phyloP scores from a whole-genome alignment of 2,329 filamentous ascomycete genomes.

The Orbilia oligospora region DNA sequence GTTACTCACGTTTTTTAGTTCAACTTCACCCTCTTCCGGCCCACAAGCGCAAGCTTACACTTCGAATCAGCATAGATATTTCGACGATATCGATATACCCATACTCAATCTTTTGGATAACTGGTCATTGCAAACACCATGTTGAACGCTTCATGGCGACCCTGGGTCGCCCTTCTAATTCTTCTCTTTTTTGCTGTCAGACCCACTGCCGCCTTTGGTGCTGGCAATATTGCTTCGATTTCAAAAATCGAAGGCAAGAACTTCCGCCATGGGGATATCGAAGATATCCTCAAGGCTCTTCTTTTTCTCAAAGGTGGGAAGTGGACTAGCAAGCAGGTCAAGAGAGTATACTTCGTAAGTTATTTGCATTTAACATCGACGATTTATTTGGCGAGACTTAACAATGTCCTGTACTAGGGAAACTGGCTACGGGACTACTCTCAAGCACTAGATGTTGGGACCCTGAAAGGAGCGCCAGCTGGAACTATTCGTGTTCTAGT shows the following conservation, averaged over 20 bases:
- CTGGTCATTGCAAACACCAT: conserved; percentile 16
- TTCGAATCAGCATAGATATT: neutral
- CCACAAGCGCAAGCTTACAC: neutral
- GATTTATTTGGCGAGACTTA: neutral
- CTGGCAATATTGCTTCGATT: conserved; percentile 76
- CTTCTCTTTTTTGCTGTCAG: conserved; percentile 70
- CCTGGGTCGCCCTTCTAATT: conserved; percentile 67
- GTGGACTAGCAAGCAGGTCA: conserved; percentile 84
- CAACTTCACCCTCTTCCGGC: neutral
- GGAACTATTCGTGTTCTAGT: conserved; percentile 84
- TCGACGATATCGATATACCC: neutral
- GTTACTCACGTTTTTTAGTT: conserved; percentile 4
- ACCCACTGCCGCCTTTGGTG: conserved; percentile 76
- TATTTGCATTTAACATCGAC: neutral
- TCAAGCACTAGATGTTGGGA: conserved; percentile 85
- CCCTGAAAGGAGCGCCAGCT: conserved; percentile 82
- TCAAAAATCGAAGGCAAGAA: conserved; percentile 77
- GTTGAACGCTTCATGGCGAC: conserved; percentile 44
- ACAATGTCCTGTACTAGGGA: conserved; percentile 68
- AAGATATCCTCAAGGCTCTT: conserved; percentile 81
- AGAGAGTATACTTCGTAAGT: conserved; percentile 73
- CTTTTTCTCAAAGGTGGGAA: conserved; percentile 85
- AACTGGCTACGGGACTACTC: conserved; percentile 91
- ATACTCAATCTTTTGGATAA: neutral
- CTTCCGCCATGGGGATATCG: conserved; percentile 77